A percentile compares a stretch with the other conserved stretches of the same genome.
These are phyloP conservation scores for Mariannaea sp. DNA, from an alignment of 2,329 filamentous ascomycete genomes.

Conservation along the genomic window DNA sequence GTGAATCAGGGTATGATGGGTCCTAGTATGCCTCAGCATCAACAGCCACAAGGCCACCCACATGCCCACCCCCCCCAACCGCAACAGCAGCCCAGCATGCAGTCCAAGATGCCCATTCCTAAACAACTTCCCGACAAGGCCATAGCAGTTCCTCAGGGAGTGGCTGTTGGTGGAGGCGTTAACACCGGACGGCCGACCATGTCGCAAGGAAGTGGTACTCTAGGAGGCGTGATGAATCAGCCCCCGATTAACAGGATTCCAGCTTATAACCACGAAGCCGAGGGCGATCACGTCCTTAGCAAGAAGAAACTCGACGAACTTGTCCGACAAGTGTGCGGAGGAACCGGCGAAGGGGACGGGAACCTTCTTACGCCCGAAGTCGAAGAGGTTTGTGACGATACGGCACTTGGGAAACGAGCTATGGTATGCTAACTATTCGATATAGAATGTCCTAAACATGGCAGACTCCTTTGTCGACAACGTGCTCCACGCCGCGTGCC, in stretches of 20 bases:
- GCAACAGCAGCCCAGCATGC: constrained; percentile 48
- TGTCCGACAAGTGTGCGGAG: constrained; percentile 89
- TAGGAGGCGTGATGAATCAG: constrained; percentile 84
- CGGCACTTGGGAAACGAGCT: neutral
- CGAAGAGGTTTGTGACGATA: constrained; percentile 75
- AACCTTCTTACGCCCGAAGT: constrained; percentile 88
- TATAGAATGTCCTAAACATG: constrained; percentile 80
- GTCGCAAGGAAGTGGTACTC: constrained; percentile 74
- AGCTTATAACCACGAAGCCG: constrained; percentile 84
- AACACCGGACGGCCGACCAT: constrained; percentile 79
- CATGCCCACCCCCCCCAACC: constrained; percentile 55
- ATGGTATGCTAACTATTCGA: constrained; percentile 27
- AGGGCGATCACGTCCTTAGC: constrained; percentile 90
- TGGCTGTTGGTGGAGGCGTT: constrained; percentile 67
- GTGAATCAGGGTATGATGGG: constrained; percentile 42
- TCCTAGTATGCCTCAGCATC: constrained; percentile 38
- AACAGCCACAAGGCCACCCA: constrained; percentile 48
- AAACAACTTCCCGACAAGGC: constrained; percentile 74
- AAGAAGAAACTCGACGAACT: constrained; percentile 98
- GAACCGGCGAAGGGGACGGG: constrained; percentile 71
- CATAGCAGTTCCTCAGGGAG: constrained; percentile 72
- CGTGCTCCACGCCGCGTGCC: constrained; percentile 84
- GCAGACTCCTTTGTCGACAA: constrained; percentile 96
- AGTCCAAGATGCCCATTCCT: constrained; percentile 77
- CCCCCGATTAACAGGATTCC: constrained; percentile 83